Evolutionary conservation across 2,329 filamentous ascomycete species (phyloP).

Genomic region (Apiospora sp.): DNA sequence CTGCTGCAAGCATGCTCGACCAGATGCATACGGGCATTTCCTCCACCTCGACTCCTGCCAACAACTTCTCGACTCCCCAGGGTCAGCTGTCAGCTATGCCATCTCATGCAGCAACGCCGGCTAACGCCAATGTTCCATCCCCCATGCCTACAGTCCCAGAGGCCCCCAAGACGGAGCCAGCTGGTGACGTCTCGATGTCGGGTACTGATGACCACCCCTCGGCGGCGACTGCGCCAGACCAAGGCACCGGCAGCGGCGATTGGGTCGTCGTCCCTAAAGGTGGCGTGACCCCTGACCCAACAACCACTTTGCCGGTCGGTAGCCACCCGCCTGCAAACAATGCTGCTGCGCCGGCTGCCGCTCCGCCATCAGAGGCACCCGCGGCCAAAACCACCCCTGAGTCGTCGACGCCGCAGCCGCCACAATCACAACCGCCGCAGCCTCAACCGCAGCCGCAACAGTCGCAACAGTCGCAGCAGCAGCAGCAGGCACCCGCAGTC

Average conservation of each 20-base stretch:
- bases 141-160: conserved; percentile 46
- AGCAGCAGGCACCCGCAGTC: background rate
- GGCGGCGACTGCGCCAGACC: conserved; percentile 54
- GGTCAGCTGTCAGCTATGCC: conserved; percentile 62
- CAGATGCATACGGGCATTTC: conserved; percentile 72
- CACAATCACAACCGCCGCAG: background rate
- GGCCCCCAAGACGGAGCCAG: conserved; percentile 38
- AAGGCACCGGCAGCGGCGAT: conserved; percentile 65
- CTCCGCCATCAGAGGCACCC: conserved; percentile 31
- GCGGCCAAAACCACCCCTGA: conserved; percentile 36
- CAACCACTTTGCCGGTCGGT: conserved; percentile 28
- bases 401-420: background rate
- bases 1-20: conserved; percentile 70
- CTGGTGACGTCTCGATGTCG: conserved; percentile 63
- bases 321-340: conserved; percentile 21
- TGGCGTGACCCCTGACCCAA: conserved; percentile 52
- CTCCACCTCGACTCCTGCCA: conserved; percentile 65
- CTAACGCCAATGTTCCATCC: conserved; percentile 55
- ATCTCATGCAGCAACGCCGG: conserved; percentile 66
- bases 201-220: conserved; percentile 54
- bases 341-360: conserved; percentile 24
- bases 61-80: conserved; percentile 69
- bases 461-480: conserved; percentile 41
- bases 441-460: conserved; percentile 30
- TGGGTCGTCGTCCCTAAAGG: conserved; percentile 80